Evolutionary conservation across 2,329 filamentous ascomycete genomes (phyloP).

Genomic region (Hypoxylon sp.): DNA sequence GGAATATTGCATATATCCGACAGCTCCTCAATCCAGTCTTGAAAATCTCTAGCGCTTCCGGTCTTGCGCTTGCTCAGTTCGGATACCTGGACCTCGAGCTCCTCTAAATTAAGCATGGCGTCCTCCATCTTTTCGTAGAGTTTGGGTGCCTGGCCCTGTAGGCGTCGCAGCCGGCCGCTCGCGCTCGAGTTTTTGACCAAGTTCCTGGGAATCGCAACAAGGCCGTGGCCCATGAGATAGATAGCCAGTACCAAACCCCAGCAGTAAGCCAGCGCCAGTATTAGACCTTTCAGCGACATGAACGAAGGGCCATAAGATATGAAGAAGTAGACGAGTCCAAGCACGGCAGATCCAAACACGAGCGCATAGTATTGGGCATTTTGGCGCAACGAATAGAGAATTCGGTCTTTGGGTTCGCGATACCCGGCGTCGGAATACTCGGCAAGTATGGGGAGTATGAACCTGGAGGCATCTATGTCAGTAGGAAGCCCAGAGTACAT

Average conservation of each 20-base stretch:
- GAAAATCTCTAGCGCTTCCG: constrained; percentile 78
- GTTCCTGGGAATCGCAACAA: constrained; percentile 88
- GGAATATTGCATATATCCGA: constrained; percentile 79
- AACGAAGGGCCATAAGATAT: constrained; percentile 79
- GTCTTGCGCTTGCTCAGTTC: constrained; percentile 85
- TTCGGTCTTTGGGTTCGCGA: constrained; percentile 82
- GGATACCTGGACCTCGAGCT: constrained; percentile 82
- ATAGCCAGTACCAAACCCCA: constrained; percentile 94
- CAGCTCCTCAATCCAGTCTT: constrained; percentile 96
- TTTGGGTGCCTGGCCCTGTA: constrained; percentile 83
- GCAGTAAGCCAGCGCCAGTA: constrained; percentile 95
- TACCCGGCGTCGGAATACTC: constrained; percentile 97
- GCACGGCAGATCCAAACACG: constrained; percentile 74
- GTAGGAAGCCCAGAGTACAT: not conserved
- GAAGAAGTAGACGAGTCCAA: constrained; percentile 86
- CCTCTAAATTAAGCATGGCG: constrained; percentile 80
- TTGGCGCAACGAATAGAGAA: constrained; percentile 85
- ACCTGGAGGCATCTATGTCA: constrained; percentile 63
- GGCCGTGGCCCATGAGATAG: constrained; percentile 96
- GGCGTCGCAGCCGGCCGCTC: constrained; percentile 75
- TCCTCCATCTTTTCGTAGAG: constrained; percentile 90
- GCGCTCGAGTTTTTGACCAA: constrained; percentile 84
- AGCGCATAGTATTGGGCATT: constrained; percentile 92
- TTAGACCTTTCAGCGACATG: constrained; percentile 79
- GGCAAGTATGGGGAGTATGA: constrained; percentile 90